A percentile compares a stretch with the other conserved stretches of the same genome.
Evolutionary conservation across 345 rosid genomes (phyloP).

Genomic region (Pelargonium nanum): DNA sequence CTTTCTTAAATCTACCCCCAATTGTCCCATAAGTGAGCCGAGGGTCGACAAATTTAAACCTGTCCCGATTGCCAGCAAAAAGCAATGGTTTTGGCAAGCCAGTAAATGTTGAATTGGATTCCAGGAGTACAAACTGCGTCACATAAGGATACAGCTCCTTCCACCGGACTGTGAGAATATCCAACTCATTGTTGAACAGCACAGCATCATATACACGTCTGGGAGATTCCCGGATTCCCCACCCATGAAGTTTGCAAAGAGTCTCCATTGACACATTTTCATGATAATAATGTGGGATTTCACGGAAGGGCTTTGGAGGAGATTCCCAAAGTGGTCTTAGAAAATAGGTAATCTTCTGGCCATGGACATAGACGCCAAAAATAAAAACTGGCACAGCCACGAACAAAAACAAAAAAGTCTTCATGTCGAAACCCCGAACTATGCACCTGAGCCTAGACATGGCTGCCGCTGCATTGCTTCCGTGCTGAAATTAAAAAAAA

Average conservation of each 20-base stretch:
- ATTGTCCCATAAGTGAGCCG: constrained; percentile 20
- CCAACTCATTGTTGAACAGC: constrained; percentile 26
- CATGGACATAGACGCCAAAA: constrained; percentile 8
- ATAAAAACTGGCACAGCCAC: constrained; percentile 7
- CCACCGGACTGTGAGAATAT: constrained; percentile 24
- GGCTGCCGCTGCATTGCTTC: constrained; percentile 19
- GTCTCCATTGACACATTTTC: constrained; percentile 26
- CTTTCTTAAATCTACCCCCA: constrained; percentile 21
- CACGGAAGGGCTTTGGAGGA: constrained; percentile 17
- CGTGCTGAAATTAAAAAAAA: constrained; percentile 19
- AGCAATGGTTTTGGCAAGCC: constrained; percentile 17
- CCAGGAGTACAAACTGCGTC: constrained; percentile 24
- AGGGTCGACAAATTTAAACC: constrained; percentile 24
- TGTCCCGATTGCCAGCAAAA: constrained; percentile 14
- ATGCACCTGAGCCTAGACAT: constrained; percentile 38
- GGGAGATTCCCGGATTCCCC: constrained; percentile 22
- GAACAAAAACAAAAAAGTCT: constrained; percentile 7
- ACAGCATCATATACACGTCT: constrained; percentile 27
- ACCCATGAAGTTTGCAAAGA: constrained; percentile 28
- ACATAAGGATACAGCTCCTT: constrained; percentile 24
- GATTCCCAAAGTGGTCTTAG: constrained; percentile 19
- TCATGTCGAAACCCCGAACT: constrained; percentile 37
- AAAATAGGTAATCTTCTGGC: constrained; percentile 19
- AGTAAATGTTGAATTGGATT: constrained; percentile 27
- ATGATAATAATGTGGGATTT: constrained; percentile 19